Base-by-base conservation (phyloP, 2,329 filamentous ascomycete species). In the Penicillium sp. region DNA sequence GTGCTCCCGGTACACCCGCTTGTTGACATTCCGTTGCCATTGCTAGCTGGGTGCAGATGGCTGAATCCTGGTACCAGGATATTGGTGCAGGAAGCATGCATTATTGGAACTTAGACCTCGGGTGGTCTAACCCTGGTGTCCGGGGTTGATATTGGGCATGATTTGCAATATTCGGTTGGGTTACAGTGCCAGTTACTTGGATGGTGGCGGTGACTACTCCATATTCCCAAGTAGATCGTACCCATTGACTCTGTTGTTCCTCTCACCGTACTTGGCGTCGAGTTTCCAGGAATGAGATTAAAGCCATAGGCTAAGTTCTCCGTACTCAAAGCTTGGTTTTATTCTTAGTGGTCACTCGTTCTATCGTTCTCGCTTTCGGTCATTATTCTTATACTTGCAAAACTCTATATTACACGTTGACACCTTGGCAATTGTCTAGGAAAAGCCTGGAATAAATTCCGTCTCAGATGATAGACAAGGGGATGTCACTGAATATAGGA, bases 11-110 rank as follows among this genome's bases (percentile, higher is more conserved):
- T 26, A 5, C 35, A 37, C 38, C 44, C 30, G 26, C 42, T 22
- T 42, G 37, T 33, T 55, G 41, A 51, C 40, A 49, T 49, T 36
- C 50, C 28, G 25, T 50, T 61, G 11, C 46, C 48, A 48, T 36
- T 53, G 38, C 41, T 45, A 48, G 51, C 31, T 45, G 17, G 17
- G 19, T 53, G 48, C 58, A 61, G 50, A 41, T 40, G 22, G 14
- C 22, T 22, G 33, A 47, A 48, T 22, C 57, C 54, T 57, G 36
- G 42, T 54, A 54, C 46, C 49, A 52, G 56, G 58, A 46, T 46
- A 52, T 35, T 25, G 31, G n/a, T 56, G 51, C 52, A 55, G 53
- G 26, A 52, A 31, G 37, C 52, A 30, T 60, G 60, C 60, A 62
- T 57, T 53, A 44, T 45, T 55, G 44, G 11, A 16, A 38, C 22